Evolutionary conservation across 371 early-diverging fungal genomes (phyloP).

Genomic region (Apophysomyces ossiformis): DNA sequence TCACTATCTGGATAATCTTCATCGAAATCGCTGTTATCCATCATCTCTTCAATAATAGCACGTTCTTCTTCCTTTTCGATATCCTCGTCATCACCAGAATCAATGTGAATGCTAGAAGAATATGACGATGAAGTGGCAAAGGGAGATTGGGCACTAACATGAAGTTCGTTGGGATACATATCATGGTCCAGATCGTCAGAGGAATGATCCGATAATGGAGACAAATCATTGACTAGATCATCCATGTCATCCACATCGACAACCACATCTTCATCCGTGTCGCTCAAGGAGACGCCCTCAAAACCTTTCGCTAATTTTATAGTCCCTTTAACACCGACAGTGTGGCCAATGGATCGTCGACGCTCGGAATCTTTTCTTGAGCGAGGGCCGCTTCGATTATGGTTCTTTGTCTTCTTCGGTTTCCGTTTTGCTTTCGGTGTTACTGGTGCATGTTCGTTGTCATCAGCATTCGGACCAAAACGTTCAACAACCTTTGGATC

Average conservation of each 20-base stretch:
- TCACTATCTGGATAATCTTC: slow-evolving; percentile 30
- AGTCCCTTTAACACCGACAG: background rate
- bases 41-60: slow-evolving; percentile 42
- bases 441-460: background rate
- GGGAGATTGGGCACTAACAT: background rate
- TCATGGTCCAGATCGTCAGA: slow-evolving; percentile 21
- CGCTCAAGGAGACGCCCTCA: background rate
- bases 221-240: slow-evolving; percentile 36
- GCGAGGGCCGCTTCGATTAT: background rate
- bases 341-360: background rate
- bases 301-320: background rate
- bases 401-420: slow-evolving; percentile 20
- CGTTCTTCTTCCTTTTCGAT: slow-evolving; percentile 46
- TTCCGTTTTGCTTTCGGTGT: slow-evolving; percentile 14
- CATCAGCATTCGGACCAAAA: slow-evolving; percentile 15
- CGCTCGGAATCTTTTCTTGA: background rate
- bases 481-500: slow-evolving; percentile 22
- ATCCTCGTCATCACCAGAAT: slow-evolving; percentile 51
- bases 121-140: slow-evolving; percentile 19
- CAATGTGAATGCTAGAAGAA: slow-evolving; percentile 41
- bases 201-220: slow-evolving; percentile 28
- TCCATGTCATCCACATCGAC: slow-evolving; percentile 39
- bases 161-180: background rate
- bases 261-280: slow-evolving; percentile 25
- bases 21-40: slow-evolving; percentile 19